Conservation (phyloP, 352 stramenopile species). For the Globisporangium okanoganense region DNA sequence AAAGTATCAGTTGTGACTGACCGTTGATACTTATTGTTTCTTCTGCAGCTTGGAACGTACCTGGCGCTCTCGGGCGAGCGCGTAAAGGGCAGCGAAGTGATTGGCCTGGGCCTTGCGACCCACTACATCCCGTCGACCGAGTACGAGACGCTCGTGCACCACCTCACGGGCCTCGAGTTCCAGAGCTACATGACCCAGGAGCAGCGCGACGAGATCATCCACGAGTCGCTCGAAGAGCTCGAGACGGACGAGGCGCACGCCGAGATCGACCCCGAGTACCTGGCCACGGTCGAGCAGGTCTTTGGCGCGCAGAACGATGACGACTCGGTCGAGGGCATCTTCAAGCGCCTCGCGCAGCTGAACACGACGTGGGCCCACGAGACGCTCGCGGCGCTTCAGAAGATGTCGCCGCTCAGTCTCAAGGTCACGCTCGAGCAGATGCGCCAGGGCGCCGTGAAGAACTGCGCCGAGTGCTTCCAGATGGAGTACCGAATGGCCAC, state of each 20-base stretch:
- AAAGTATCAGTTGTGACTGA: neutral
- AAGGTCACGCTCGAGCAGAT: slow-evolving; percentile 95
- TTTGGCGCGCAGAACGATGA: slow-evolving; percentile 75
- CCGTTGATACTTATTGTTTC: slow-evolving; percentile 4
- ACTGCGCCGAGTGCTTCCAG: slow-evolving; percentile 89
- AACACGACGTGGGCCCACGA: slow-evolving; percentile 69
- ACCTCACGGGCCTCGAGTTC: slow-evolving; percentile 82
- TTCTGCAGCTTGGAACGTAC: slow-evolving; percentile 86
- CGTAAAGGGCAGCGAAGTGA: slow-evolving; percentile 85
- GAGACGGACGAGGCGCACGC: slow-evolving; percentile 84
- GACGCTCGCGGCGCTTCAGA: slow-evolving; percentile 81
- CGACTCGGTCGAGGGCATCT: slow-evolving; percentile 74
- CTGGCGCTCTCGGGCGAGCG: slow-evolving; percentile 93
- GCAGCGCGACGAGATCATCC: slow-evolving; percentile 83
- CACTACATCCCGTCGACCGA: slow-evolving; percentile 92
- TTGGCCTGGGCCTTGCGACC: slow-evolving; percentile 94
- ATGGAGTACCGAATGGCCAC: slow-evolving; percentile 92
- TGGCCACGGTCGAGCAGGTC: slow-evolving; percentile 68
- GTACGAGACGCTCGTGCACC: slow-evolving; percentile 86
- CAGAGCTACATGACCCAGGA: slow-evolving; percentile 64
- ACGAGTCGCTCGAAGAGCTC: slow-evolving; percentile 69
- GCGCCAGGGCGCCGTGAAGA: slow-evolving; percentile 81
- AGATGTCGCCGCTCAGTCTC: slow-evolving; percentile 92
- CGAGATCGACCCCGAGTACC: slow-evolving; percentile 74
- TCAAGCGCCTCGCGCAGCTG: slow-evolving; percentile 47